Base-by-base conservation (phyloP, 2,329 filamentous ascomycete genomes). In the Talaromyces marneffei region DNA sequence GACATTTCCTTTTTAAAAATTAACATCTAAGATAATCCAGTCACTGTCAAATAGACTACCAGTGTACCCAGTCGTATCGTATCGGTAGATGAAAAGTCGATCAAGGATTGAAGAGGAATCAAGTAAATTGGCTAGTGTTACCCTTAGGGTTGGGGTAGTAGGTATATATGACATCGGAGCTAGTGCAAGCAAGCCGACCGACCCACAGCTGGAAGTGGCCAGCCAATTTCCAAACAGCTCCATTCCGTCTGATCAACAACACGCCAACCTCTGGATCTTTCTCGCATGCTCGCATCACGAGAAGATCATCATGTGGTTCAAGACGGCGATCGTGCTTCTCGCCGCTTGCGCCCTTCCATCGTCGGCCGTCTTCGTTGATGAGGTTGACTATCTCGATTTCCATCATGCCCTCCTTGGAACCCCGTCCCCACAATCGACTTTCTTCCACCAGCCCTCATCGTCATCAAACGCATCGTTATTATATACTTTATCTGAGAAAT, bases 361-460 rank as follows among this genome's bases (percentile, higher is more conserved):
- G 57, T 73, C 77, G 70, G 90, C 92, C 66, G 86, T 97, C 63
- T 96, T 92, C 79, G 82, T 85, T 67, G 94, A 99, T 72, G 93
- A 99, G 76, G 92, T 95, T 67, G 92, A 87, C 79, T 84, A 91
- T 69, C 85, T 95, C 74, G 94, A 99, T 78, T 97, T 92, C 79
- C 93, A 97, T 78, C 87, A 96, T 79, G 86, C 90, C 66, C 87
- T 97, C 54, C 80, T 99, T 70, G 94, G 94, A 70, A 78, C 90
- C 39, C 92, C 94, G 59, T 88, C 89, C 73, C 81, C 85, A 73
- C 85, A 90, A 65, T 90, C 91, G 64, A 97, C 93, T 68, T 95
- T 97, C 83, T 97, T 97, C 85, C 91, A 97, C 78, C 88, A 87
- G 68, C 93, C 94, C 40, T 84, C 89, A 70, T 83, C 85, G 65